A percentile compares a stretch with the other conserved stretches of the same genome.
These are phyloP conservation scores for Gnomoniopsis smithogilvyi DNA, from an alignment of 2,329 filamentous ascomycete species.

Conservation along the genomic window DNA sequence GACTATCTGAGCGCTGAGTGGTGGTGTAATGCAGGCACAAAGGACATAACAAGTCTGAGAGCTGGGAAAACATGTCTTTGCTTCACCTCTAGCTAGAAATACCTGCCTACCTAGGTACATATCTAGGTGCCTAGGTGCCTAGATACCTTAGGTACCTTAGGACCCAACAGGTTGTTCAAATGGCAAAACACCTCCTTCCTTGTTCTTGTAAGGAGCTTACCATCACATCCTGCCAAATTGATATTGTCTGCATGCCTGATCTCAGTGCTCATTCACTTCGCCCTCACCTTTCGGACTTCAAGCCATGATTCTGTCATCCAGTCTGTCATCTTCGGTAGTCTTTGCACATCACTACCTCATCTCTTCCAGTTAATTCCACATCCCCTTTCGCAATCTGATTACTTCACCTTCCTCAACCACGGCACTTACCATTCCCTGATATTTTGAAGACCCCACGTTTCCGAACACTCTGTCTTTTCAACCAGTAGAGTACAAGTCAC, in stretches of 20 bases:
- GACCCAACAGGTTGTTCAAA: no score
- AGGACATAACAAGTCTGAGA: no score
- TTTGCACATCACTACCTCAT: neutral
- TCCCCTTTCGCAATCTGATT: no score
- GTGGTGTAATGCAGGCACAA: no score
- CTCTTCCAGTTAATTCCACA: neutral
- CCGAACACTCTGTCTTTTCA: neutral
- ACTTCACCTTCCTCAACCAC: neutral
- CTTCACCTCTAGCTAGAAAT: no score
- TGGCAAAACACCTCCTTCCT: neutral
- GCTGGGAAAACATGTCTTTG: no score
- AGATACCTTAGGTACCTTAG: neutral
- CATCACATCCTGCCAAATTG: neutral
- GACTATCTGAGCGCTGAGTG: no score
- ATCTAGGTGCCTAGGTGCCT: neutral
- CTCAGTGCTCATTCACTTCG: neutral
- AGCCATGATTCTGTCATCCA: neutral
- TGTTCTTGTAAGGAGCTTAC: neutral
- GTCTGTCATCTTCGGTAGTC: neutral
- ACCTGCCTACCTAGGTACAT: neutral
- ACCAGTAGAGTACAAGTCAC: no score
- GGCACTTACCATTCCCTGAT: neutral
- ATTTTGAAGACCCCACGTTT: neutral
- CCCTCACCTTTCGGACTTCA: neutral
- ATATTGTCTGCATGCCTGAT: neutral